Evolutionary conservation across 768 basidiomycete species (phyloP), one percentile per base, ranked within the genome.

Genomic region (Cubamyces sp.): DNA sequence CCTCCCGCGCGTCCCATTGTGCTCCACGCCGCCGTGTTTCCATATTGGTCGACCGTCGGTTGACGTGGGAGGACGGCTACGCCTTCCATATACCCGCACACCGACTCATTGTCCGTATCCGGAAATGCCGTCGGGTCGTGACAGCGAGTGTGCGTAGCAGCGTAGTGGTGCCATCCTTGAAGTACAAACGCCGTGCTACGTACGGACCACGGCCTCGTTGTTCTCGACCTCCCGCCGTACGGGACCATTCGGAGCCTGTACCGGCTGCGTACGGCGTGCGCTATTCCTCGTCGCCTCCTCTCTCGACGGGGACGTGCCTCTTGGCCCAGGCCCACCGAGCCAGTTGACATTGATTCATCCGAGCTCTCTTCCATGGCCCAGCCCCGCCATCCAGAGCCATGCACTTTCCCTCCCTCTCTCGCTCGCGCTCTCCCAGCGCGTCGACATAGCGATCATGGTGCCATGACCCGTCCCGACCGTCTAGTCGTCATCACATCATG

Each of bases 401-500:
- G 46, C 46, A 21, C 19, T 21, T n/a, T 14, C 12, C 23, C 46
- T 47, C 16, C 23, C 46, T 47, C 23, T 47, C 19, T 25, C 46
- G 23, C 23, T 47, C 9, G 34, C 34, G 34, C 34, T 16, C 51
- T 42, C 39, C 39, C 43, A 45, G 42, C 18, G 21, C 37, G 42
- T 43, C 49, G 49, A 59, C 57, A 59, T 59, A 45, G 57, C 57
- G 41, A 59, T 59, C 57, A 37, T 15, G 50, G 30, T 11, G 30
- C 28, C 34, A 48, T 40, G 34, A 40, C 47, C 54, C 45, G 43
- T 30, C 34, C 46, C 37, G 47, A 18, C 26, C 21, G n/a, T 5
- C 16, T n/a, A n/a, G 19, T 9, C 54, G 6, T n/a, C 28, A 16
- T 46, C 19, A 11, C 56, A 47, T 54, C 53, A 43, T 34, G 11